phyloP scores from a whole-genome alignment of 352 stramenopile genomes.

The Phytophthora ohioensis region DNA sequence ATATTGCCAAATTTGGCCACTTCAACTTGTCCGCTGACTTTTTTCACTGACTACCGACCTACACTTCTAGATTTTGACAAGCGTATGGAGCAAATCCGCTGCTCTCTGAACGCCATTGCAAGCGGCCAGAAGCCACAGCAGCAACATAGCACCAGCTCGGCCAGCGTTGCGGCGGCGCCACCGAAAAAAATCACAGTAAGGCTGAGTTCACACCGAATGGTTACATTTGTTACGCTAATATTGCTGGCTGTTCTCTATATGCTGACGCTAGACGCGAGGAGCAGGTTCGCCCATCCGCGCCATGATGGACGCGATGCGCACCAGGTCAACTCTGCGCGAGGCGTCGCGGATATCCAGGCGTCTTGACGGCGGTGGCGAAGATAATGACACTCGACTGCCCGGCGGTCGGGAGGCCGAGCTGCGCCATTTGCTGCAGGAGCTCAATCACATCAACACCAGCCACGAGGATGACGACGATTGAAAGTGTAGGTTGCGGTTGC shows the following conservation, averaged over 20 bases:
- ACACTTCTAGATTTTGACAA: slow-evolving; percentile 65
- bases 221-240: slow-evolving; percentile 13
- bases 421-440: slow-evolving; percentile 47
- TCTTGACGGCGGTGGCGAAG: not conserved
- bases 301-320: slow-evolving; percentile 27
- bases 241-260: slow-evolving; percentile 16
- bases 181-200: slow-evolving; percentile 33
- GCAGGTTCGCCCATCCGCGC: slow-evolving; percentile 26
- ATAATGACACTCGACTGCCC: not conserved
- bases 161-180: slow-evolving; percentile 2
- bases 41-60: slow-evolving; percentile 14
- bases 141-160: not conserved
- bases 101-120: slow-evolving; percentile 66
- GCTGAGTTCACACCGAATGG: slow-evolving; percentile 6
- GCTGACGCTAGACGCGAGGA: slow-evolving; percentile 21
- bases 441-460: slow-evolving; percentile 36
- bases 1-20: slow-evolving; percentile 4
- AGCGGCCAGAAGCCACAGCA: slow-evolving; percentile 25
- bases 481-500: not conserved
- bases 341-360: slow-evolving; percentile 33
- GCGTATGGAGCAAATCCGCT: slow-evolving; percentile 78
- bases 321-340: slow-evolving; percentile 24
- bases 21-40: slow-evolving; percentile 21
- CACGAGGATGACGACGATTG: slow-evolving; percentile 8
- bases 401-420: slow-evolving; percentile 46